Percentiles rank a stretch among this genome's conserved stretches.
phyloP scores from a whole-genome alignment of 108 stramenopile genomes.

The Nitzschia sp. region DNA sequence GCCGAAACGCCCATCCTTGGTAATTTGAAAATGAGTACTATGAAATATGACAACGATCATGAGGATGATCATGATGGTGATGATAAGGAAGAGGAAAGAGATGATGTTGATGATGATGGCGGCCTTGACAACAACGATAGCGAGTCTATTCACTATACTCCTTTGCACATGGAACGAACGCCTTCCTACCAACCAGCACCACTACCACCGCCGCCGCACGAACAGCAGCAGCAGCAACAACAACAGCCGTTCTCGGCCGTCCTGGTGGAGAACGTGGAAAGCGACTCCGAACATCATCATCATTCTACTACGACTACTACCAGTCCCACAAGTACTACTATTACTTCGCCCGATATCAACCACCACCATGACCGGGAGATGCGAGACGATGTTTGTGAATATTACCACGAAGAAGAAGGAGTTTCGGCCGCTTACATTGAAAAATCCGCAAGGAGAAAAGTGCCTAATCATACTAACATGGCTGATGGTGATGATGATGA shows the following conservation, averaged over 20 bases:
- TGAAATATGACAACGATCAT: too few relatives aligned
- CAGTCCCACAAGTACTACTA: background rate
- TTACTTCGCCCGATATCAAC: background rate
- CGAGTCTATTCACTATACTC: background rate
- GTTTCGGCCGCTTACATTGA: background rate
- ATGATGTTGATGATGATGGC: background rate
- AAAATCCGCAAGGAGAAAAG: too few relatives aligned
- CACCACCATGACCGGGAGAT: background rate
- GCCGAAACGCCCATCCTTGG: too few relatives aligned
- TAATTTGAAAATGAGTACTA: too few relatives aligned
- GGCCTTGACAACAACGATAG: background rate
- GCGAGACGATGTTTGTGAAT: too few relatives aligned
- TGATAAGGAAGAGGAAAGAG: background rate
- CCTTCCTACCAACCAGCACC: background rate
- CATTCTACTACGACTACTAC: background rate
- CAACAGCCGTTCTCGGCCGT: background rate
- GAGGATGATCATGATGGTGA: background rate
- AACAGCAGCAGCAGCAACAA: background rate
- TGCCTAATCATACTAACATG: too few relatives aligned
- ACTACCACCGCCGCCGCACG: background rate
- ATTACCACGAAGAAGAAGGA: background rate
- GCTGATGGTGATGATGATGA: too few relatives aligned
- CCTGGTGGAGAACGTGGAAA: background rate
- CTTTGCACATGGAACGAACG: background rate
- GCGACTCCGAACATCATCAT: background rate